Base-by-base conservation (phyloP, 2,329 filamentous ascomycete genomes). In the Cordyceps cicadae region DNA sequence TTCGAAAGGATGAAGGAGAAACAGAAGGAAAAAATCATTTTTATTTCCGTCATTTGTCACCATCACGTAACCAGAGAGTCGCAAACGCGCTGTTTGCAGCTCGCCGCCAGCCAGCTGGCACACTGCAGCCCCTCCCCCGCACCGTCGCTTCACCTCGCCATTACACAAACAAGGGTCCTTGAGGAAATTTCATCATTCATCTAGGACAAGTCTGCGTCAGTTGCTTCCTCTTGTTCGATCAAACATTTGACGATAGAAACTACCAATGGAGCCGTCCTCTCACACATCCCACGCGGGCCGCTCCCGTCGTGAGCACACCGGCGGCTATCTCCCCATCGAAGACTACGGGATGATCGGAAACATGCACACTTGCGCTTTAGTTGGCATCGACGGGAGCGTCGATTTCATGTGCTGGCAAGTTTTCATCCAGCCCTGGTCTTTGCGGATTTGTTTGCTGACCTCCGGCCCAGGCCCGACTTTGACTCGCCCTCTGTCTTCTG, bases 301-400 rank as follows among this genome's bases (percentile, higher is more conserved):
- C 54, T 69, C 70, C 56, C 70, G 72, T 34, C 66, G 72, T 26
- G 64, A 67, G 26, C 73, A 75, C 70, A 69, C 70, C 55, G 74
- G 72, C 14, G 81, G 81, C 37, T 84, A 84, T 66, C 76, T 83
- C 32, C 81, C 81, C 52, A 88, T 90, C 65, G 88, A 91, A 69
- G 84, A 91, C 72, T 91, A 91, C 78, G 88, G 88, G 60, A 81
- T 92, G 72, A 89, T 92, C 67, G 88, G 88, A 26, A 90, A 91
- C 68, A 90, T 92, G 87, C 82, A 86, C 67, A 92, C 88, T 1
- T 89, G 87, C 75, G 87, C 88, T 15, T 76, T 90, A n/a, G 81
- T 89, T 24, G 87, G 86, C 65, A 88, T 88, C 69, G 85, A 88
- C 67, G 88, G 88, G 26, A 87, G 87, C 64, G 73, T 92, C 61